Evolutionary conservation across 768 basidiomycete species (phyloP).

Genomic region (Erythrobasidium yunnanense): DNA sequence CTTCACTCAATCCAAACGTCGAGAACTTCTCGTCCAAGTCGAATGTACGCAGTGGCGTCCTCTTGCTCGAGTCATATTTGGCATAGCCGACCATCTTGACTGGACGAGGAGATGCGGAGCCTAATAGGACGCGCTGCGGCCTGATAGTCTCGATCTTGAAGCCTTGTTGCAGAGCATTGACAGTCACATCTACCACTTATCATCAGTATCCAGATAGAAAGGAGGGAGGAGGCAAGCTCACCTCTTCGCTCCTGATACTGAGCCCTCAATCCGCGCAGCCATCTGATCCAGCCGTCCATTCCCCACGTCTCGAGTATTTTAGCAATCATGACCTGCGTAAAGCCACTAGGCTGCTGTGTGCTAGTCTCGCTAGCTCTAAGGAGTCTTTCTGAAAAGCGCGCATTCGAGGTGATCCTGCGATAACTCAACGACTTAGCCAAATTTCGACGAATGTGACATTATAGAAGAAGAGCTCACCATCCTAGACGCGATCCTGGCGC

Average conservation of each 20-base stretch:
- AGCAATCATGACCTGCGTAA: constrained; percentile 56
- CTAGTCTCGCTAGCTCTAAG: constrained; percentile 59
- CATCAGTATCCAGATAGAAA: not conserved
- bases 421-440: no score
- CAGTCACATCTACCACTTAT: not conserved
- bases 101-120: constrained; percentile 33
- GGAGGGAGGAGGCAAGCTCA: not conserved
- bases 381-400: constrained; percentile 63
- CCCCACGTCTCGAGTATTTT: constrained; percentile 58
- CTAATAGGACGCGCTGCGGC: not conserved
- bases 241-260: constrained; percentile 10
- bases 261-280: constrained; percentile 53
- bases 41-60: constrained; percentile 48
- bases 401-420: constrained; percentile 56
- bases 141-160: constrained; percentile 15
- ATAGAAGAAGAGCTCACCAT: constrained; percentile 26
- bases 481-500: constrained; percentile 19
- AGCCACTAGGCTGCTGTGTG: constrained; percentile 62
- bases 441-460: no score
- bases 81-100: constrained; percentile 41
- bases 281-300: constrained; percentile 60
- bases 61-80: constrained; percentile 41
- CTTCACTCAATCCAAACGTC: constrained; percentile 31
- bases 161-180: constrained; percentile 17
- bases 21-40: constrained; percentile 46